Evolutionary conservation across 2,329 filamentous ascomycete species (phyloP).

Genomic region (Apiospora pterosperma): DNA sequence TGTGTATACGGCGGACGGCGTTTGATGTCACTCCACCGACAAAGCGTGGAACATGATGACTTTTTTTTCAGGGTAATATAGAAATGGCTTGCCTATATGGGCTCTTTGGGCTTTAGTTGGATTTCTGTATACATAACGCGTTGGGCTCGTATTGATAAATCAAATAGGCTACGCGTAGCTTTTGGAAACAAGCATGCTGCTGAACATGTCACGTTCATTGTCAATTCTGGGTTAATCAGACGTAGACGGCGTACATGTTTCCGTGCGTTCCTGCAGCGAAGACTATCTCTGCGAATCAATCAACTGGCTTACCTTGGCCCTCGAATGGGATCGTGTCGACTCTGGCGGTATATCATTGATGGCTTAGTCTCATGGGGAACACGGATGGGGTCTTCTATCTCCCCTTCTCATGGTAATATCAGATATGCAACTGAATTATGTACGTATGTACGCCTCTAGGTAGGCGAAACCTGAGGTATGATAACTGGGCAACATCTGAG

Average conservation of each 20-base stretch:
- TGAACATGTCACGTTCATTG: neutral
- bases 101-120: neutral
- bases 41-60: neutral
- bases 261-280: too few species aligned
- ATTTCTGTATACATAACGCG: neutral
- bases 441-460: too few species aligned
- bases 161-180: neutral
- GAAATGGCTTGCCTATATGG: neutral
- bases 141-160: neutral
- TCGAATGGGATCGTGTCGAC: too few species aligned
- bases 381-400: neutral
- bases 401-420: too few species aligned
- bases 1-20: neutral
- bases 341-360: neutral
- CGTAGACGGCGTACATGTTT: too few species aligned
- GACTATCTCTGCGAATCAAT: too few species aligned
- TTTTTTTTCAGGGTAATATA: neutral
- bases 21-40: neutral
- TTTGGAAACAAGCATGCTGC: neutral
- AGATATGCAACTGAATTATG: too few species aligned
- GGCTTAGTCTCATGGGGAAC: neutral
- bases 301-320: too few species aligned
- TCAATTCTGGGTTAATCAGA: neutral
- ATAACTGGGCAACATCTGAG: too few species aligned
- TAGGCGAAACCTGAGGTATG: too few species aligned